These are phyloP conservation scores for Tubosaeta brunneosetosa DNA, from an alignment of 768 basidiomycete genomes.

Conservation along the genomic window DNA sequence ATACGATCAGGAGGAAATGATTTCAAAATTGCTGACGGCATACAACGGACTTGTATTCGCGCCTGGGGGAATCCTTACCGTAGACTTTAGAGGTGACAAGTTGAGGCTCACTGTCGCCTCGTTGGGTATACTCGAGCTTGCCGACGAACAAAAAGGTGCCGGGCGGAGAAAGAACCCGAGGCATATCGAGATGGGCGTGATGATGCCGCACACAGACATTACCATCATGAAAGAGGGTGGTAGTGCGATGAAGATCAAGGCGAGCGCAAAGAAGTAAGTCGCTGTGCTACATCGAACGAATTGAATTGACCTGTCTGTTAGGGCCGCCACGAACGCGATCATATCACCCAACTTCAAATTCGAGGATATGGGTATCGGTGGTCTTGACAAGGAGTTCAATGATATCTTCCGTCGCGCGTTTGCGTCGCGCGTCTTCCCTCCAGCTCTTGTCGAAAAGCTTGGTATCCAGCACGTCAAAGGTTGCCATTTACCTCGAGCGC, in stretches of 20 bases:
- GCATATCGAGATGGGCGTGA: constrained; percentile 53
- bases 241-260: constrained; percentile 84
- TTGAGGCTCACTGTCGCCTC: constrained; percentile 67
- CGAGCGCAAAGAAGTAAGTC: constrained; percentile 83
- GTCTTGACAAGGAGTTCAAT: constrained; percentile 90
- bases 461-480: constrained; percentile 99
- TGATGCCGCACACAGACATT: constrained; percentile 91
- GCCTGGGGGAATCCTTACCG: constrained; percentile 64
- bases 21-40: constrained; percentile 64
- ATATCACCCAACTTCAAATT: constrained; percentile 98
- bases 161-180: constrained; percentile 27
- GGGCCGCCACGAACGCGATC: constrained; percentile 90
- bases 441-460: constrained; percentile 92
- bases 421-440: constrained; percentile 97
- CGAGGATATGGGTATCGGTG: constrained; percentile 99
- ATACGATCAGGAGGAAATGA: constrained; percentile 89
- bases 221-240: constrained; percentile 80
- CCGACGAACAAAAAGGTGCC: constrained; percentile 54
- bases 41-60: constrained; percentile 72
- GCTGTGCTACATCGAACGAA: not conserved
- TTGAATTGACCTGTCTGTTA: constrained; percentile 29
- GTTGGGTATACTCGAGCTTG: constrained; percentile 55
- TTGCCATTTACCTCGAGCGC: constrained; percentile 21
- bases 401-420: constrained; percentile 98
- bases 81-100: constrained; percentile 86